Conservation (phyloP, 73 alveolate species). For the Durusdinium trenchii region DNA sequence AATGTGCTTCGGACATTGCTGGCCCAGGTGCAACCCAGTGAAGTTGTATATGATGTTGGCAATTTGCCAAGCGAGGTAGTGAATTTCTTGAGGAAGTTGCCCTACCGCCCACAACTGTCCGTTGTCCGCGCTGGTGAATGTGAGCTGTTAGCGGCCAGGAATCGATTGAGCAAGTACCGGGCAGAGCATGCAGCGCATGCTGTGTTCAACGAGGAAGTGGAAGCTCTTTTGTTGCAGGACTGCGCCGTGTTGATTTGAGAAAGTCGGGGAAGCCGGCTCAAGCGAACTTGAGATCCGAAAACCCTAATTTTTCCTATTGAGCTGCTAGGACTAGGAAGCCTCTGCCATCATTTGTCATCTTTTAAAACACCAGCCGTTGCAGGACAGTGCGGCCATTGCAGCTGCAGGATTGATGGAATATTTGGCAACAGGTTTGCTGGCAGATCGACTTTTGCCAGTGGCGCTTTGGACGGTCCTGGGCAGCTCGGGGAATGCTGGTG, state of each 20-base stretch:
- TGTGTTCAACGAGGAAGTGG: constrained; percentile 11
- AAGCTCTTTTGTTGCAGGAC: constrained; percentile 16
- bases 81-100: constrained; percentile 81
- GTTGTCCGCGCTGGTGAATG: constrained; percentile 5
- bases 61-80: constrained; percentile 96
- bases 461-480: constrained; percentile 46
- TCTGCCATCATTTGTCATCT: not conserved
- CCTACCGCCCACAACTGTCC: constrained; percentile 85
- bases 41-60: constrained; percentile 97
- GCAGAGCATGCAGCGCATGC: constrained; percentile 61
- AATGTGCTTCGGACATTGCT: constrained; percentile 97
- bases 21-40: constrained; percentile 98
- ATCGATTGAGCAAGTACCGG: constrained; percentile 31
- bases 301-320: too few relatives aligned
- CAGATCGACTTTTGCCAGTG: constrained; percentile 53
- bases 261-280: not conserved
- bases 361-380: not conserved
- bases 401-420: constrained; percentile 78
- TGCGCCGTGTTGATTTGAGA: too few relatives aligned
- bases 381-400: constrained; percentile 73
- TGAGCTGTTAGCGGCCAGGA: constrained; percentile 31
- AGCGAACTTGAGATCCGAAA: too few relatives aligned
- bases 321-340: too few relatives aligned
- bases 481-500: not conserved
- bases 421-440: constrained; percentile 2